Evolutionary conservation across 1,284 basidiomycete genomes (phyloP), one percentile per base, ranked within the genome.

Genomic region (Ustilago tritici): DNA sequence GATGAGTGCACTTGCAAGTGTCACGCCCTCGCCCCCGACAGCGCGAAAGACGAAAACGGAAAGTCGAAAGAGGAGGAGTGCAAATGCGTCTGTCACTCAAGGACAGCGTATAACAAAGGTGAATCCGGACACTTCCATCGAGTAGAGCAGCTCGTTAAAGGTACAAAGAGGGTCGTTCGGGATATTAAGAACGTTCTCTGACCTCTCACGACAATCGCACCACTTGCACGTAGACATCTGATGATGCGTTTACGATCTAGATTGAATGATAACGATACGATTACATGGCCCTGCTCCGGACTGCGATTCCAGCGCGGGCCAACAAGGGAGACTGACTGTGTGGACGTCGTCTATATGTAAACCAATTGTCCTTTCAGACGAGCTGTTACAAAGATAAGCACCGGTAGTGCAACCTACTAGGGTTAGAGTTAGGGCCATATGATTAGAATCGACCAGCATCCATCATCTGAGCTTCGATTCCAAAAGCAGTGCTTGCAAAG

Each of bases 381-480:
- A n/a, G 10, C 38, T 10, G 38, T 40, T 40, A 17, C 10, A 40
- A 10, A 11, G n/a, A 10, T 23, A 4, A 28, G 49, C 15, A 10
- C 28, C 15, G 6, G 49, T 28, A 50, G 7, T 50, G 49, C 46
- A 23, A 50, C 28, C 28, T 32, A 31, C 7, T 50, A 54, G 56
- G 32, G 56, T 58, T 46, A 23, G 56, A 28, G 17, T 19, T 35
- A 19, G 14, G 52, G 52, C 35, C 23, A 50, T 23, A 32, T 9
- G 28, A 15, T 36, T 36, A 76, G 34, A 76, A 76, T 17, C 70
- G 47, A 46, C 70, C 74, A 34, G 74, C 74, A 17, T 73, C 70
- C 75, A 77, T 77, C 75, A 77, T 77, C 61, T 77, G 66, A 28
- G 70, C 75, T 36, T 77, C 75, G 38, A 72, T 73, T 11, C 63